Conservation (phyloP, 148 eudicot genomes). For the Diospyros kaki region DNA sequence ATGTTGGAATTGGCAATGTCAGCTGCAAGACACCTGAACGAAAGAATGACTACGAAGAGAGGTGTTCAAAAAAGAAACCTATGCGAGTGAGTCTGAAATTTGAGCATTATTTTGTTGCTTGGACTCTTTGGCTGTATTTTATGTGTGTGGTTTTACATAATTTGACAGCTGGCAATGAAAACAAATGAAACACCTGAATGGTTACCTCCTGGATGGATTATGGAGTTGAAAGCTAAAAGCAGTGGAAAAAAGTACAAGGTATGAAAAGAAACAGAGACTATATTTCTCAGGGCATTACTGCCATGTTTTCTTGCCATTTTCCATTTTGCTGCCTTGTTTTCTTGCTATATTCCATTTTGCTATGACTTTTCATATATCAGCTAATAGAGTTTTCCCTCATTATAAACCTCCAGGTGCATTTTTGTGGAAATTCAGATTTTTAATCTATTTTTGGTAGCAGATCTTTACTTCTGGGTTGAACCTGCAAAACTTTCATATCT, state of each 20-base stretch:
- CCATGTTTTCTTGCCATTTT: slow-evolving; percentile 5
- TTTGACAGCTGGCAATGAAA: slow-evolving; percentile 18
- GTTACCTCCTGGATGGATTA: slow-evolving; percentile 70
- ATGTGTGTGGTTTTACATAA: slow-evolving; percentile 11
- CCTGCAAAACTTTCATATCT: not conserved
- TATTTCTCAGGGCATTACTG: slow-evolving; percentile 1
- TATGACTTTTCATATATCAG: not conserved
- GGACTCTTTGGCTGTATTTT: slow-evolving; percentile 6
- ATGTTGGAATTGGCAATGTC: slow-evolving; percentile 20
- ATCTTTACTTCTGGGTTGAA: not conserved
- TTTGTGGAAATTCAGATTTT: not conserved
- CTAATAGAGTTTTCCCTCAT: not conserved
- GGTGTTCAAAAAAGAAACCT: slow-evolving; percentile 21
- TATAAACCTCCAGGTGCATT: not conserved
- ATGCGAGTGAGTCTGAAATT: slow-evolving; percentile 36
- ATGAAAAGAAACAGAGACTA: not conserved
- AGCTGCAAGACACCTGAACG: slow-evolving; percentile 17
- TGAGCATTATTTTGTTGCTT: slow-evolving; percentile 11
- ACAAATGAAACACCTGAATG: slow-evolving; percentile 36
- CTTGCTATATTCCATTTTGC: not conserved
- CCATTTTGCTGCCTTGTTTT: not conserved
- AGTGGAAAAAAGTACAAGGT: slow-evolving; percentile 48
- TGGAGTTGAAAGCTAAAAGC: slow-evolving; percentile 37
- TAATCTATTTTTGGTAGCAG: not conserved
- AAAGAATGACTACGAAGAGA: slow-evolving; percentile 14